A percentile compares a stretch with the other conserved stretches of the same genome.
phyloP scores from a whole-genome alignment of 441 rosid genomes.

The Manihot esculenta region DNA sequence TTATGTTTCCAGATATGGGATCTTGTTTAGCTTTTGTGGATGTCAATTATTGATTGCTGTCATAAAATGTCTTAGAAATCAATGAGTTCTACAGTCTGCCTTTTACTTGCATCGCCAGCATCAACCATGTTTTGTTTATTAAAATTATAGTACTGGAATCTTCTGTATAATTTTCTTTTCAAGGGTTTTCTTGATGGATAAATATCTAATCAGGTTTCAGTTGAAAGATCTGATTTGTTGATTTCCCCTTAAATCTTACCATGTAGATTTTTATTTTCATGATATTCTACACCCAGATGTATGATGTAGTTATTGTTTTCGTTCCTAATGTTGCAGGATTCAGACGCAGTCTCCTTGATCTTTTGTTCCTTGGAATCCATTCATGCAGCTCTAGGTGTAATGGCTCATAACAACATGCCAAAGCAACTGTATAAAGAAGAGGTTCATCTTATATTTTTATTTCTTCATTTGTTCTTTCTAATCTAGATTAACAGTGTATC shows the following conservation, averaged over 20 bases:
- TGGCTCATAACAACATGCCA: constrained; percentile 92
- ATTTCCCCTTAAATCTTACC: not conserved
- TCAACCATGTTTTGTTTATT: not conserved
- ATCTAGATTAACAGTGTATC: constrained; percentile 3
- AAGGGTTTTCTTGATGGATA: not conserved
- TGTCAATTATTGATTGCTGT: not conserved
- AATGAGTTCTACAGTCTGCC: not conserved
- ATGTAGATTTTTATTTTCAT: not conserved
- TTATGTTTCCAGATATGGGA: not conserved
- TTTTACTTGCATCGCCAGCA: not conserved
- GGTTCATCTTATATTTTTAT: constrained; percentile 43
- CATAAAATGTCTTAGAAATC: not conserved
- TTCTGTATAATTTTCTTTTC: not conserved
- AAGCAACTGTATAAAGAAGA: constrained; percentile 96
- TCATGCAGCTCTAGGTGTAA: constrained; percentile 86
- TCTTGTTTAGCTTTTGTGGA: not conserved
- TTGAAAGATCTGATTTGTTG: not conserved
- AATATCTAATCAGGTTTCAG: not conserved
- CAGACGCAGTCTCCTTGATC: constrained; percentile 60
- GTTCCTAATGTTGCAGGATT: constrained; percentile 59
- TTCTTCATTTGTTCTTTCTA: constrained; percentile 16
- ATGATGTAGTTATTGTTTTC: constrained; percentile 5
- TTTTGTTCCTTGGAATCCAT: constrained; percentile 94
- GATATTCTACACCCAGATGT: constrained; percentile 6
- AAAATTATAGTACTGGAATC: not conserved